Evolutionary conservation across 2,329 filamentous ascomycete species (phyloP).

Genomic region (Botryosphaeria dothidea): DNA sequence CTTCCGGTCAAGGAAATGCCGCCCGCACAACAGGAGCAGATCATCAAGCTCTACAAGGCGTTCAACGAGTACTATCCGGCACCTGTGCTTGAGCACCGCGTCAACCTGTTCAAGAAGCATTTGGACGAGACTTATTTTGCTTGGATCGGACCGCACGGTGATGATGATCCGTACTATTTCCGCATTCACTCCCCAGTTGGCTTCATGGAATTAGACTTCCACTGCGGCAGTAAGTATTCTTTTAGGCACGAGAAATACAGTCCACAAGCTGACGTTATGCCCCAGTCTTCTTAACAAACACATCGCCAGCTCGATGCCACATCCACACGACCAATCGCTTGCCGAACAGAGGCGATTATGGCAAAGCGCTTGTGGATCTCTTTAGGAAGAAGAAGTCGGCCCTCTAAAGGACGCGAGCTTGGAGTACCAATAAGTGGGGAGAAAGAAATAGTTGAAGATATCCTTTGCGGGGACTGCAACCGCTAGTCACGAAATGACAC

Average conservation of each 20-base stretch:
- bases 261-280: not conserved
- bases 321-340: constrained; percentile 73
- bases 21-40: constrained; percentile 51
- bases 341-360: constrained; percentile 77
- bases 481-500: too few relatives aligned
- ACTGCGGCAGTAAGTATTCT: constrained; percentile 55
- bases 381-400: constrained; percentile 10
- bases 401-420: not conserved
- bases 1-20: constrained; percentile 36
- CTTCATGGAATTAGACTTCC: constrained; percentile 76
- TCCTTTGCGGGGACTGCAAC: not conserved
- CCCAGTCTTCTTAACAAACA: constrained; percentile 69
- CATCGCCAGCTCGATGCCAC: constrained; percentile 74
- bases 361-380: constrained; percentile 51
- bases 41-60: constrained; percentile 62
- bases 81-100: constrained; percentile 53
- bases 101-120: constrained; percentile 56
- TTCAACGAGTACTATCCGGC: constrained; percentile 70
- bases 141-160: constrained; percentile 72
- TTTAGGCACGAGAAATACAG: not conserved
- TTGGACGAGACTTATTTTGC: constrained; percentile 75
- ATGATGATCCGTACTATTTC: constrained; percentile 74
- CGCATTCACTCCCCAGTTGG: constrained; percentile 75
- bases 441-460: not conserved
- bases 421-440: not conserved